Base-by-base conservation (phyloP, 1,284 basidiomycete species). In the Pascua guehoae region DNA sequence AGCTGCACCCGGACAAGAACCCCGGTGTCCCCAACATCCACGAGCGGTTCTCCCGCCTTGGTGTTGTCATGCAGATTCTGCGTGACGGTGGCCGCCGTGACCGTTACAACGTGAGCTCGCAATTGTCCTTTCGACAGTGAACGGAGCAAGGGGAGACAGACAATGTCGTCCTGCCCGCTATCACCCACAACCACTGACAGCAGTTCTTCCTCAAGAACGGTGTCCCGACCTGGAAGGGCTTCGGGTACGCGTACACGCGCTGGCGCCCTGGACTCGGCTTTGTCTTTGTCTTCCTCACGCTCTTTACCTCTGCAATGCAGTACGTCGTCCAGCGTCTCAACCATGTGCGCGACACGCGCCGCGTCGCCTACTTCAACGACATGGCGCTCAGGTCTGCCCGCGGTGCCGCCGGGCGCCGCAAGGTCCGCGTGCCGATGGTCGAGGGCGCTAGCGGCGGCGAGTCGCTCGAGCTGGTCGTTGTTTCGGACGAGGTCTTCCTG, bases 1-100 rank as follows among this genome's bases (percentile, higher is more conserved):
- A 84, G 61, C 79, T 93, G 51, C 93, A 95, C 74, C 93, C 92
- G 12, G 92, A 95, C 77, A 95, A 97, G 81, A 95, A 95, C 75
- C 89, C 86, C 0, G 83, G 85, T 54, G 83, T 88, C 44, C 88
- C 88, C 71, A 83, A 84, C 54, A 83, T 88, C 40, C 88, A 92
- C 51, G 91, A 92, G 64, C 84, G 89, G 15, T 96, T 94, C 75
- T 85, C 92, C 32, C 82, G 91, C 24, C 82, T 96, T 8, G 90
- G 91, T 58, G 85, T 93, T n/a, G 85, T 97, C 57, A 81, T 85
- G 7, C 83, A 85, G 46, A 94, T 96, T 66, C 77, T 97, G 65
- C 82, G 89, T 63, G 86, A 86, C 67, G 64, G 80, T 17, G 89
- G 88, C 66, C 83, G 85, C 53, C 84, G 92, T 46, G 84, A 89